Conservation (phyloP, 2,329 filamentous ascomycete species). For the Coleophoma eucalyptorum region DNA sequence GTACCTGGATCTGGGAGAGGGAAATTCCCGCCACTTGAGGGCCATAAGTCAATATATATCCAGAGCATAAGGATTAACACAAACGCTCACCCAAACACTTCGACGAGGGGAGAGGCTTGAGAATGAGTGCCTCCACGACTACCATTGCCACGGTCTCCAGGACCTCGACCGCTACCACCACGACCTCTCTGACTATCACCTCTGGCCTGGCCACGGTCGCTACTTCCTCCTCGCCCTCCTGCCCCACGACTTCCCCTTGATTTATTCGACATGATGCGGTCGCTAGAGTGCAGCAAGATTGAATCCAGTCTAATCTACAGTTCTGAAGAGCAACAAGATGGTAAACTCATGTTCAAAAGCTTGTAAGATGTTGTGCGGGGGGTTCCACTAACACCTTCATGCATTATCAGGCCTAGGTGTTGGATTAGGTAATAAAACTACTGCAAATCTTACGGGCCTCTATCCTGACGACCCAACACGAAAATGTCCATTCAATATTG, state of each 20-base stretch:
- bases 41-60: neutral
- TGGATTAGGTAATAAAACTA: too few species aligned
- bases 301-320: neutral
- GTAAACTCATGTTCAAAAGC: neutral
- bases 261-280: neutral
- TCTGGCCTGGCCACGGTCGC: neutral
- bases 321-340: neutral
- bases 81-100: slow-evolving; percentile 6
- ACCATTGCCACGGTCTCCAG: slow-evolving; percentile 1
- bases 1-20: slow-evolving; percentile 4
- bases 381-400: too few species aligned
- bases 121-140: neutral
- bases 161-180: neutral
- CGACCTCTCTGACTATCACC: neutral
- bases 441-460: too few species aligned
- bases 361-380: neutral
- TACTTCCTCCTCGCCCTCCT: neutral
- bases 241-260: neutral
- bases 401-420: too few species aligned
- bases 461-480: too few species aligned
- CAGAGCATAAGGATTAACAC: neutral
- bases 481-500: too few species aligned
- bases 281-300: neutral
- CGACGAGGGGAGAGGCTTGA: neutral
- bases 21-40: slow-evolving; percentile 1